Evolutionary conservation across 228 moss, liverwort and hornwort genomes (phyloP), one percentile per base, ranked within the genome.

Genomic region (Sphagnum fallax): DNA sequence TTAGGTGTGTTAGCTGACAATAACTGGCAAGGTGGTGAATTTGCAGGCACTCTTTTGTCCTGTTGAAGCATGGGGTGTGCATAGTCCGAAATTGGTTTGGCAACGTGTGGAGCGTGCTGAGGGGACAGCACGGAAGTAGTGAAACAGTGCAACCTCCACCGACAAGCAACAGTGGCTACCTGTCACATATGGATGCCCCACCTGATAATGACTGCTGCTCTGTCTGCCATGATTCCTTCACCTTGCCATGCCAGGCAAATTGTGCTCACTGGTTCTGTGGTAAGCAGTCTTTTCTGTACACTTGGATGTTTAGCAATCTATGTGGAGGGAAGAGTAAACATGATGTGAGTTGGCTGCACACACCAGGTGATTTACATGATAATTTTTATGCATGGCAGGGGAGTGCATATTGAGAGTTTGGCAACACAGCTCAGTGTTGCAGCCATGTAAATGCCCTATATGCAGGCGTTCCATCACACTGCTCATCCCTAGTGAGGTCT

Each of bases 251-350:
- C 70, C 98, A 98, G 79, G 98, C 98, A 50, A 98, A 98, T 67
- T 98, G 98, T 69, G 94, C 98, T 63, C 98, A 98, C 77, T 98
- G 98, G 98, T 98, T 98, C 72, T 98, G 98, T 74, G 98, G 95
- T 92, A 77, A 80, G 77, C 61, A 51, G 14, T 60, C 32, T 32
- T 32, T 59, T 52, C 57, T 52, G 55, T 16, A 5, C 7, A 18
- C 48, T 10, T 49, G 32, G 32, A 32, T 32, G 32, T 60, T 60
- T 60, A 60, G 59, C 12, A 60, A 11, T 60, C 12, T 60, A 3
- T 2, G 12, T 60, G 32, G 32, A 32, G 3, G 2, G 2, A 32
- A 2, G 32, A 32, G 32, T 32, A 32, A 32, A 32, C 32, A 32
- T 32, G 32, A 32, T 32, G 32, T 32, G 32, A 32, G 32, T 32